phyloP scores from a whole-genome alignment of 257 asterid genomes.

The Solanum neorickii region DNA sequence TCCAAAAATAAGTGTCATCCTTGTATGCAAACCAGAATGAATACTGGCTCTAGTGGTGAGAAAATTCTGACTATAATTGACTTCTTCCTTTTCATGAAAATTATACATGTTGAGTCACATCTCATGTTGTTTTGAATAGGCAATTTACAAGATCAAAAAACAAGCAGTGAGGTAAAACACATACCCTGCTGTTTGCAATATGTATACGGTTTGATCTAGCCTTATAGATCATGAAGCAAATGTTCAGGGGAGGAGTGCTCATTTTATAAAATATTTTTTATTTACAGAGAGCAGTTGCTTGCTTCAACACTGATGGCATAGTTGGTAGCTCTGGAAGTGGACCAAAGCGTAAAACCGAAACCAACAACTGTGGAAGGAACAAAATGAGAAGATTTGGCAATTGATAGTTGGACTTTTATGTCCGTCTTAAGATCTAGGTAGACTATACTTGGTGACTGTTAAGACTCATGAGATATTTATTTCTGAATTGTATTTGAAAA shows the following conservation, averaged over 20 bases:
- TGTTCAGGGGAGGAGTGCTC: neutral
- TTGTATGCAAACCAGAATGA: neutral
- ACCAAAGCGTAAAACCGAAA: conserved; percentile 2
- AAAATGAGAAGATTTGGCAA: neutral
- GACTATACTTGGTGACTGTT: neutral
- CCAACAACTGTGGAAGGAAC: neutral
- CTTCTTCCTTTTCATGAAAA: neutral
- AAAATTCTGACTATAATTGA: neutral
- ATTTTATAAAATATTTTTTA: neutral
- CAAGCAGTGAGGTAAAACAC: conserved; percentile 5
- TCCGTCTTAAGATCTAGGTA: neutral
- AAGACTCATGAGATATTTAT: neutral
- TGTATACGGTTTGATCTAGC: neutral
- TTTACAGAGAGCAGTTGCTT: conserved; percentile 2
- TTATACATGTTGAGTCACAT: neutral
- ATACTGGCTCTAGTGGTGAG: neutral
- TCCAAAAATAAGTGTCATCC: conserved; percentile 7
- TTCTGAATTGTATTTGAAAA: neutral
- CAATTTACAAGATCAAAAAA: neutral
- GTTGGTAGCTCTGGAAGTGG: neutral
- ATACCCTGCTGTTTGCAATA: neutral
- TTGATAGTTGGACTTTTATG: neutral
- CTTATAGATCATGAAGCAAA: neutral
- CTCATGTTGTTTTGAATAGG: neutral
- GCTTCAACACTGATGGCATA: neutral